Evolutionary conservation across 2,329 filamentous ascomycete genomes (phyloP), one percentile per base, ranked within the genome.

Genomic region (Aplosporella prunicola): DNA sequence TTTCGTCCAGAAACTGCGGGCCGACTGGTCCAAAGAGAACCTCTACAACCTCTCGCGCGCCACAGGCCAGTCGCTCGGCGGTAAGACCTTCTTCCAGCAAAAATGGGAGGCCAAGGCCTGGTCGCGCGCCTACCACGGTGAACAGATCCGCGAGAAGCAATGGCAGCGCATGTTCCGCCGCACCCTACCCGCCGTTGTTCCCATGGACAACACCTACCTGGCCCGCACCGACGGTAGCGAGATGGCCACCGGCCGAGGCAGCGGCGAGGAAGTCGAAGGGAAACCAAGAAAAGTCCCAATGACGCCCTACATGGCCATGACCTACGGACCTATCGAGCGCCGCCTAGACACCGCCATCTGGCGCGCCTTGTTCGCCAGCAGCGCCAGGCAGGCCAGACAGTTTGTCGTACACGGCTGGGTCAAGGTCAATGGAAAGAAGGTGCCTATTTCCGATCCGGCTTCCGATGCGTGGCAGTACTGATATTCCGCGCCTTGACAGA

Each of bases 21-120:
- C 91, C 69, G 86, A 87, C 69, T 95, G 89, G 91, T 93, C 86
- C 71, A 93, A 94, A 68, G 87, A 86, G 71, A 94, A 93, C 58
- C 72, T 98, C 46, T 98, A 84, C 76, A 95, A 95, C 65, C 66
- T 98, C 47, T 66, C 69, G 34, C 72, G 74, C 48, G 53, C 74
- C 22, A 20, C 30, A 14, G n/a, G n/a, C 15, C 32, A 20, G 10
- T 20, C 8, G 26, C 61, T 66, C 41, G 54, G 49, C 11, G 49
- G 49, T 34, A 62, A 66, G 44, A 95, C 88, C 29, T 93, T 91
- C 66, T 98, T 93, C 73, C 89, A 96, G 71, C 89, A 96, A 65
- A 98, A 98, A 80, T 98, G 89, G 89, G 63, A 66, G 2, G 84
- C 89, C 52, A 98, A 98, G 64, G 78, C 87, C 15, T 61, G 79